These are phyloP conservation scores for Zygosaccharomyces kombuchaensis DNA, from an alignment of 805 yeast genomes.

Conservation along the genomic window DNA sequence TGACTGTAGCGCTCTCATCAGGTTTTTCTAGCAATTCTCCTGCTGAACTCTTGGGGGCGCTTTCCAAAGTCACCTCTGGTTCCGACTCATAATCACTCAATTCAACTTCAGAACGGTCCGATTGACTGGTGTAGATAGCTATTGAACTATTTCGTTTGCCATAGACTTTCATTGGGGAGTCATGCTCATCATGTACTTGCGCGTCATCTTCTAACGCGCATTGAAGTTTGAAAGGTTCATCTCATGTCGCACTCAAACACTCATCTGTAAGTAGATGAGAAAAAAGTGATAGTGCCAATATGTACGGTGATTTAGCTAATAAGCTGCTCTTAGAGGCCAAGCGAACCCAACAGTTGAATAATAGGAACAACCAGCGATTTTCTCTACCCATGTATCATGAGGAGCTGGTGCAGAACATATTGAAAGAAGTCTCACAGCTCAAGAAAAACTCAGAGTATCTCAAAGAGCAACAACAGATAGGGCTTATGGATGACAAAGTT, in stretches of 20 bases:
- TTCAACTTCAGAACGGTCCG: constrained; percentile 7
- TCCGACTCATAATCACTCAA: constrained; percentile 23
- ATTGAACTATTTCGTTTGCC: constrained; percentile 21
- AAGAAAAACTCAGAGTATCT: constrained; percentile 53
- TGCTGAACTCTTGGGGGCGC: not conserved
- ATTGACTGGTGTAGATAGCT: constrained; percentile 7
- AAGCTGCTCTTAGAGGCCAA: constrained; percentile 85
- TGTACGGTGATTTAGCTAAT: constrained; percentile 88
- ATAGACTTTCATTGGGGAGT: constrained; percentile 16
- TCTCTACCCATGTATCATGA: constrained; percentile 61
- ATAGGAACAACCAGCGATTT: constrained; percentile 16
- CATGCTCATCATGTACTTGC: constrained; percentile 1
- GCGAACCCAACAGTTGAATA: constrained; percentile 60
- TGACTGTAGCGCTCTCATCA: not conserved
- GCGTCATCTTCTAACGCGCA: constrained; percentile 7
- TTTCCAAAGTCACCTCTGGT: not conserved
- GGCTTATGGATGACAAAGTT: constrained; percentile 39
- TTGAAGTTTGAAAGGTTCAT: not conserved
- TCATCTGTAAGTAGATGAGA: not conserved
- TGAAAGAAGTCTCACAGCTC: constrained; percentile 66
- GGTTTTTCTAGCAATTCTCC: not conserved
- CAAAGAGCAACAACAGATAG: constrained; percentile 28
- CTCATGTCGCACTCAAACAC: not conserved
- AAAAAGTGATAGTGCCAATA: constrained; percentile 26
- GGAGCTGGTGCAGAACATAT: constrained; percentile 62